Conservation (phyloP, 495 filamentous ascomycete genomes). For the Xylaria acuta region DNA sequence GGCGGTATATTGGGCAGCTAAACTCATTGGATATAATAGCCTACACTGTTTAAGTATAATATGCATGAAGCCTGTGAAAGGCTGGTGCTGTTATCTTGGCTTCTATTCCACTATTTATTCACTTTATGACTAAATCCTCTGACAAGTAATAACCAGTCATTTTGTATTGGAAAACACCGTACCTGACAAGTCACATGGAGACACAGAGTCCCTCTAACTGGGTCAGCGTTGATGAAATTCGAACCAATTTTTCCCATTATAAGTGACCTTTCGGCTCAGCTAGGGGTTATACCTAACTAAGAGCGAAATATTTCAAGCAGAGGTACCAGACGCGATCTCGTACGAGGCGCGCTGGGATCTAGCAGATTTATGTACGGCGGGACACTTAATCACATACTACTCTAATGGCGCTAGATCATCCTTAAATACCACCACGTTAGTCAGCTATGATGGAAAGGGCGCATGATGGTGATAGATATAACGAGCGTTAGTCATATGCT, state of each 20-base stretch:
- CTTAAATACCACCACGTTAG: too few relatives aligned
- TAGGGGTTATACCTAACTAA: too few relatives aligned
- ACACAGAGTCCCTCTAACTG: too few relatives aligned
- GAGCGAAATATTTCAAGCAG: too few relatives aligned
- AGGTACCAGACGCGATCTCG: too few relatives aligned
- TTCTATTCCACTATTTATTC: background rate
- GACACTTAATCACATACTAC: too few relatives aligned
- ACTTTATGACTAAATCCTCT: background rate
- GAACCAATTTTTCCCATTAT: too few relatives aligned
- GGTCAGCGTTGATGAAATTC: too few relatives aligned
- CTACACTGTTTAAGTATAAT: background rate
- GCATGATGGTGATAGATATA: background rate
- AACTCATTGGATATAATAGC: background rate
- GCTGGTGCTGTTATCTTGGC: background rate
- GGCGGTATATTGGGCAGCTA: background rate
- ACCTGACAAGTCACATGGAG: background rate
- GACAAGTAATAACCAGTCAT: background rate
- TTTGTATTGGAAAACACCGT: background rate
- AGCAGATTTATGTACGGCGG: too few relatives aligned
- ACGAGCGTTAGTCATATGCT: background rate
- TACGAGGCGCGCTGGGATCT: too few relatives aligned
- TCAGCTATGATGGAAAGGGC: background rate
- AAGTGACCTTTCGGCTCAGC: too few relatives aligned
- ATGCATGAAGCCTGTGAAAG: background rate
- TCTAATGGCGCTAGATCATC: too few relatives aligned